Conservation (phyloP, 352 stramenopile species). For the Sclerospora graminicola region DNA sequence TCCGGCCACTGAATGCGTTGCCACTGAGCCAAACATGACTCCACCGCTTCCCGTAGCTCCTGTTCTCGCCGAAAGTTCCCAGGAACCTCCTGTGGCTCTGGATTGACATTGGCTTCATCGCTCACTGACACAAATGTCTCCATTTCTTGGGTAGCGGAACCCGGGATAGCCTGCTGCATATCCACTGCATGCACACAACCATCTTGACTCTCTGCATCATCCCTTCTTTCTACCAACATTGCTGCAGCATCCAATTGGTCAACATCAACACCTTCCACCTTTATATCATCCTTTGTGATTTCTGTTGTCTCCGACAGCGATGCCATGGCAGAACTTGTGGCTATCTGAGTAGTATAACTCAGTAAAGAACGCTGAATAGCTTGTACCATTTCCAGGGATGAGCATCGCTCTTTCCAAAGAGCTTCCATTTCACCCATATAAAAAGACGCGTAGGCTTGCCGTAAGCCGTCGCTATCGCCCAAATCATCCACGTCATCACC, state of each 20-base stretch:
- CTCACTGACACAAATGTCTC: background rate
- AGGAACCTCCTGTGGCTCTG: slow-evolving; percentile 4
- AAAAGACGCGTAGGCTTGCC: slow-evolving; percentile 59
- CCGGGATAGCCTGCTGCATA: background rate
- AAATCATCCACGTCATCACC: slow-evolving; percentile 19
- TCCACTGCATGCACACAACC: too few relatives aligned
- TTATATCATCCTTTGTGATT: slow-evolving; percentile 19
- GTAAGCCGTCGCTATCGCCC: slow-evolving; percentile 40
- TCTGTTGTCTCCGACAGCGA: background rate
- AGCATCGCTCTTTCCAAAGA: slow-evolving; percentile 74
- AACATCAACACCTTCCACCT: slow-evolving; percentile 5
- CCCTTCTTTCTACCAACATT: background rate
- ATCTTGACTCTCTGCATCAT: background rate
- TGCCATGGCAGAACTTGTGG: background rate
- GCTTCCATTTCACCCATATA: slow-evolving; percentile 75
- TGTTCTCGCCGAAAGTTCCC: slow-evolving; percentile 37
- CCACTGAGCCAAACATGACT: slow-evolving; percentile 49
- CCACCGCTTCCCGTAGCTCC: slow-evolving; percentile 35
- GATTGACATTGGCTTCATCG: slow-evolving; percentile 15
- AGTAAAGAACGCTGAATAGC: slow-evolving; percentile 57
- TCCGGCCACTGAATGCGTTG: slow-evolving; percentile 54
- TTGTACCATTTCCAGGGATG: slow-evolving; percentile 64
- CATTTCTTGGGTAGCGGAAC: background rate
- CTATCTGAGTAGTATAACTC: slow-evolving; percentile 9
- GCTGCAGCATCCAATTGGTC: background rate